These are phyloP conservation scores for Neonectria hederae DNA, from an alignment of 2,329 filamentous ascomycete species.

Conservation along the genomic window DNA sequence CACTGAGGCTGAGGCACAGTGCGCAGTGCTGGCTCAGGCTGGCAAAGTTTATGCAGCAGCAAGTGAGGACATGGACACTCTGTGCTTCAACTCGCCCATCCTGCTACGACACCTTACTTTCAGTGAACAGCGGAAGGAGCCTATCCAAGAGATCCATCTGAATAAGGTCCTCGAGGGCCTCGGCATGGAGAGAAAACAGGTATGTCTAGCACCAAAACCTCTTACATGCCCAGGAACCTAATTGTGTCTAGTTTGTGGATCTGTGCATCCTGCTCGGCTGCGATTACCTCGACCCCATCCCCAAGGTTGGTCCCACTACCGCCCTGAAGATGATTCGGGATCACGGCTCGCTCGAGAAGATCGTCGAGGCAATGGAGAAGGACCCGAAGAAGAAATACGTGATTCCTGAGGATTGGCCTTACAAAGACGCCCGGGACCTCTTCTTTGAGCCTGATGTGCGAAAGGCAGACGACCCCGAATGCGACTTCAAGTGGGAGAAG, in stretches of 20 bases:
- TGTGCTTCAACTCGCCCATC: constrained; percentile 94
- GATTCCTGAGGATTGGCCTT: constrained; percentile 97
- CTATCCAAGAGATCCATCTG: constrained; percentile 93
- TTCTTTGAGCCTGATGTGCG: constrained; percentile 94
- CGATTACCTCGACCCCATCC: constrained; percentile 96
- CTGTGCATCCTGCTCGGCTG: constrained; percentile 97
- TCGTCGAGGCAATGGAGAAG: constrained; percentile 82
- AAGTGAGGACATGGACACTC: constrained; percentile 98
- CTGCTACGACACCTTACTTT: constrained; percentile 93
- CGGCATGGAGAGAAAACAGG: constrained; percentile 87
- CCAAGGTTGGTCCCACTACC: constrained; percentile 91
- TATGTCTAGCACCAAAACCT: constrained; percentile 49
- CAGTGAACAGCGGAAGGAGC: constrained; percentile 96
- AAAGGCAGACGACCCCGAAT: constrained; percentile 81
- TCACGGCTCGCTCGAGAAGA: constrained; percentile 85
- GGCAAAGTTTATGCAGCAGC: constrained; percentile 97
- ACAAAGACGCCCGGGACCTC: constrained; percentile 86
- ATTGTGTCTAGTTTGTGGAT: constrained; percentile 80
- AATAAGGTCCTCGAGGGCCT: constrained; percentile 88
- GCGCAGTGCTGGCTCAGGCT: constrained; percentile 85
- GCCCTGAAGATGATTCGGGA: constrained; percentile 95
- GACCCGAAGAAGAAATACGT: constrained; percentile 82
- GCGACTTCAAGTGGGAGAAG: constrained; percentile 97
- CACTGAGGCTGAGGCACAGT: constrained; percentile 97
- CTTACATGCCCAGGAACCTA: constrained; percentile 9